Evolutionary conservation across 495 filamentous ascomycete genomes (phyloP).

Genomic region (Sporormia fimetaria): DNA sequence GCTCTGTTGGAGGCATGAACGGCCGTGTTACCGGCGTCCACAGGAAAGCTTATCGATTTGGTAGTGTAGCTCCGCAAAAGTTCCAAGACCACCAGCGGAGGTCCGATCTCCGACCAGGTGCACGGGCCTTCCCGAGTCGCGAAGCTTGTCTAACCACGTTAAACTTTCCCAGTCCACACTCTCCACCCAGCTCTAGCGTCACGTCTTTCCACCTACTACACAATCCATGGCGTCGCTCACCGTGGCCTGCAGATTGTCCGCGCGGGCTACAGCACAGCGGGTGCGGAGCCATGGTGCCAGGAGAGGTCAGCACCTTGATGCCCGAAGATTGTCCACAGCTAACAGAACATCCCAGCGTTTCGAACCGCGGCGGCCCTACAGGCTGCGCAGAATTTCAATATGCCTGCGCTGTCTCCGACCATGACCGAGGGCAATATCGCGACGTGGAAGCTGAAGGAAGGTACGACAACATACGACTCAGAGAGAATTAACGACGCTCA

Average conservation of each 20-base stretch:
- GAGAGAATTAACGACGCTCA: background rate
- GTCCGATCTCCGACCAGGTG: no score
- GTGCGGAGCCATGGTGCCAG: slow-evolving; percentile 18
- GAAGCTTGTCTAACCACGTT: slow-evolving; percentile 17
- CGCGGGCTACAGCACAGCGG: slow-evolving; percentile 23
- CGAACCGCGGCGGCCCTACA: slow-evolving; percentile 44
- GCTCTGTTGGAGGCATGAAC: no score
- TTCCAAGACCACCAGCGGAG: no score
- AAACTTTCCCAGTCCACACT: slow-evolving; percentile 3
- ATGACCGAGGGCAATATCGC: slow-evolving; percentile 82
- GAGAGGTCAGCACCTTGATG: slow-evolving; percentile 19
- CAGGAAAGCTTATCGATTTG: no score
- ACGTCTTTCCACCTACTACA: slow-evolving; percentile 1
- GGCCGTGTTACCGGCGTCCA: no score
- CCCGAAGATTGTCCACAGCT: slow-evolving; percentile 7
- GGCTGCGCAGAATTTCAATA: slow-evolving; percentile 67
- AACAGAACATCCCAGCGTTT: slow-evolving; percentile 41
- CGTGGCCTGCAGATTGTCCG: slow-evolving; percentile 23
- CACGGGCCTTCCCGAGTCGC: no score
- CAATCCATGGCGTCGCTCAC: slow-evolving; percentile 26
- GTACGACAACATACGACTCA: slow-evolving; percentile 28
- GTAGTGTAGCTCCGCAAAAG: background rate
- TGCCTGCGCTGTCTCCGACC: slow-evolving; percentile 77
- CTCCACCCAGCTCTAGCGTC: slow-evolving; percentile 1
- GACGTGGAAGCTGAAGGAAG: slow-evolving; percentile 66